phyloP scores from a whole-genome alignment of 257 asterid genomes.

The Leptodermis oblonga region DNA sequence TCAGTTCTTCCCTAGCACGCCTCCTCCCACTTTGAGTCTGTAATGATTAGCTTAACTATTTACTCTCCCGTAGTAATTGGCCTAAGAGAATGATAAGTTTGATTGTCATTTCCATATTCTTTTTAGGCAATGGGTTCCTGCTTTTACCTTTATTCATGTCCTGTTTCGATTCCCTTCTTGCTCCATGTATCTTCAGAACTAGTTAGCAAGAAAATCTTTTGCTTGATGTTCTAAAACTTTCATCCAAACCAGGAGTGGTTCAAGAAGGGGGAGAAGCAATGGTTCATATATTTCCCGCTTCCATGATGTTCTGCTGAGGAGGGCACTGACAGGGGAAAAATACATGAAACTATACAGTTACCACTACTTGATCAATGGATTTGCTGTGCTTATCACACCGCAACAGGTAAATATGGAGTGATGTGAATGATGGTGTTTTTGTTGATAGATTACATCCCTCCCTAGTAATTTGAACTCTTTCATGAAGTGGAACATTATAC shows the following conservation, averaged over 20 bases:
- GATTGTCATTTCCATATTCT: not conserved
- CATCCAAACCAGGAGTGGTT: constrained; percentile 45
- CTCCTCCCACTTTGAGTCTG: not conserved
- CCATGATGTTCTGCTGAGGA: constrained; percentile 68
- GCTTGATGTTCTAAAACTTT: constrained; percentile 16
- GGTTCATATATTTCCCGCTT: constrained; percentile 50
- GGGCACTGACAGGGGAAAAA: constrained; percentile 59
- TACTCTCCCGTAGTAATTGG: not conserved
- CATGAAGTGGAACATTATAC: not conserved
- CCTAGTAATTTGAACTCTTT: not conserved
- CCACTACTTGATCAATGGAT: constrained; percentile 87
- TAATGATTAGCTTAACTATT: constrained; percentile 7
- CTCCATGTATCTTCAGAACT: not conserved
- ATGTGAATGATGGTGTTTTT: not conserved
- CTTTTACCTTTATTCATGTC: not conserved
- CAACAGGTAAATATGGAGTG: constrained; percentile 50
- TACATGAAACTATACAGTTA: constrained; percentile 92
- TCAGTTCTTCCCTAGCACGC: not conserved
- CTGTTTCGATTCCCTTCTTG: not conserved
- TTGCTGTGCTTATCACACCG: constrained; percentile 83
- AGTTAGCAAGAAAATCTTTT: not conserved
- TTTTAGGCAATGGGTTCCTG: not conserved
- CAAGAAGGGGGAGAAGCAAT: constrained; percentile 33
- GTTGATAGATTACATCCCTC: not conserved
- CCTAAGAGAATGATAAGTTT: too few species aligned